A percentile compares a stretch with the other conserved stretches of the same genome.
Evolutionary conservation across 2,329 filamentous ascomycete genomes (phyloP).

Genomic region (Amesomyces nigricolor): DNA sequence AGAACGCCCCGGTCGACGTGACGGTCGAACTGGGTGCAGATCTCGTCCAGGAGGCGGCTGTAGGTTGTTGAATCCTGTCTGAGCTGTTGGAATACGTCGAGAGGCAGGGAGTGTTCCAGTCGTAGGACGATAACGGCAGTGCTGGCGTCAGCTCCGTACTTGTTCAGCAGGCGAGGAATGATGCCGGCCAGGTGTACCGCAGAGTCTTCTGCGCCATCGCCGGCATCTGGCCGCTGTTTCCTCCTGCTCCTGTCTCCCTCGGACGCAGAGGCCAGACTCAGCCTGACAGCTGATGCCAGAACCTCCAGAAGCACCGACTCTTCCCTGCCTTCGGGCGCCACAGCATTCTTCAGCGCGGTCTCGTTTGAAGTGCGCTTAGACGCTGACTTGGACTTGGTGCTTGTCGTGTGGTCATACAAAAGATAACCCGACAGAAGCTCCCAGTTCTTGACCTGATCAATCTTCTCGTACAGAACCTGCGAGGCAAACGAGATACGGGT

Average conservation of each 20-base stretch:
- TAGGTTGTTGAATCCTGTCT: constrained; percentile 81
- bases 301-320: constrained; percentile 84
- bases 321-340: constrained; percentile 68
- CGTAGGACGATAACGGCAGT: constrained; percentile 82
- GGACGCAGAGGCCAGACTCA: constrained; percentile 59
- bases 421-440: constrained; percentile 84
- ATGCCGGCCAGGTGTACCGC: constrained; percentile 70
- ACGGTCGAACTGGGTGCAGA: constrained; percentile 89
- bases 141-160: constrained; percentile 84
- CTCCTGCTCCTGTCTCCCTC: constrained; percentile 60
- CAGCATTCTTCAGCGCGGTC: constrained; percentile 61
- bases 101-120: constrained; percentile 77
- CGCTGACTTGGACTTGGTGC: constrained; percentile 42
- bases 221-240: constrained; percentile 55
- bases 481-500: constrained; percentile 82
- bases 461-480: constrained; percentile 75
- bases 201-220: constrained; percentile 70
- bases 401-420: constrained; percentile 80
- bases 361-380: constrained; percentile 40
- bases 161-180: constrained; percentile 83
- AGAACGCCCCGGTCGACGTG: constrained; percentile 84
- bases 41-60: constrained; percentile 76
- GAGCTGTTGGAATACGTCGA: constrained; percentile 82
- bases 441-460: constrained; percentile 80
- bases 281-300: constrained; percentile 73